These are phyloP conservation scores for Melastoma malabathricum DNA, from an alignment of 345 rosid genomes.

Conservation along the genomic window DNA sequence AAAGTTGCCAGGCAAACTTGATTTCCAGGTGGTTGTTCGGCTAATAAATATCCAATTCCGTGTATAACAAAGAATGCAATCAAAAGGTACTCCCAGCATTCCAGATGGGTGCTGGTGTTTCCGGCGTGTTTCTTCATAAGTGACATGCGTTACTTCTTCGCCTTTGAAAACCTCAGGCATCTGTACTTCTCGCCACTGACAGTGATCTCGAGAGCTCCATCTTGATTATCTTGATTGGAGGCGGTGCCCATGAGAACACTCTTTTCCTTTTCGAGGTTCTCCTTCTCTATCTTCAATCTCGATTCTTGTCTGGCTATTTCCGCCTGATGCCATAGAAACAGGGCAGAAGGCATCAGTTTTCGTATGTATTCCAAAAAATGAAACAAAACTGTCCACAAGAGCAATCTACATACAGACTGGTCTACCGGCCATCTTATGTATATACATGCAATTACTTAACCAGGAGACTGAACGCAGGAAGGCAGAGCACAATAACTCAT, in stretches of 20 bases:
- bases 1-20: no score
- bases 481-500: no score
- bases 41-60: no score
- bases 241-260: conserved; percentile 98
- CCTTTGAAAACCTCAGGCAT: conserved; percentile 87
- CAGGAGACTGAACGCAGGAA: no score
- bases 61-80: no score
- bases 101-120: no score
- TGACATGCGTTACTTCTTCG: conserved; percentile 48
- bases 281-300: conserved; percentile 88
- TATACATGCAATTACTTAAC: no score
- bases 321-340: conserved; percentile 27
- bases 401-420: no score
- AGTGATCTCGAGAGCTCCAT: conserved; percentile 91
- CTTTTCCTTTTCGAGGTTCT: conserved; percentile 93
- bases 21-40: no score
- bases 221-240: conserved; percentile 88
- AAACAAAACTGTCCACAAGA: not conserved
- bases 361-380: not conserved
- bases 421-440: no score
- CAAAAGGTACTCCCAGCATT: no score
- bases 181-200: conserved; percentile 93
- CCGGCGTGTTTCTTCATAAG: not conserved
- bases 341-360: not conserved
- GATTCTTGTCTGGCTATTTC: conserved; percentile 91